These are phyloP conservation scores for Venturia pyrina DNA, from an alignment of 2,329 filamentous ascomycete species.

Conservation along the genomic window DNA sequence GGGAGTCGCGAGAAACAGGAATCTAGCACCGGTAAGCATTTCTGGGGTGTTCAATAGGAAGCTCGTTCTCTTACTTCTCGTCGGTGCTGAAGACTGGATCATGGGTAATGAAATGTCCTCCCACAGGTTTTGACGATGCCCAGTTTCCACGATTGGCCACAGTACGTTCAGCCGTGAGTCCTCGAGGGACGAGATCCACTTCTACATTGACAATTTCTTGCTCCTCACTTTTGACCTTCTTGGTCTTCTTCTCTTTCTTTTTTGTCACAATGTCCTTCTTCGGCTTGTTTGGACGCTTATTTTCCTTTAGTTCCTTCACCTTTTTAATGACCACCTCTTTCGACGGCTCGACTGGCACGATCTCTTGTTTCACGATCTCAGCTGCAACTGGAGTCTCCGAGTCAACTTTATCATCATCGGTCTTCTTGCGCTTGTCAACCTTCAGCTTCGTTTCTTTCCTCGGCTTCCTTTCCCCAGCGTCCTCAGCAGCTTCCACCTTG, in stretches of 20 bases:
- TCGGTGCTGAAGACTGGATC: slow-evolving; percentile 50
- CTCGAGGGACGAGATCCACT: slow-evolving; percentile 18
- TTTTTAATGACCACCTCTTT: not conserved
- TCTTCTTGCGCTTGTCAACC: slow-evolving; percentile 18
- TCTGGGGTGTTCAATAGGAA: slow-evolving; percentile 24
- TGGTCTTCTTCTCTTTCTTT: not conserved
- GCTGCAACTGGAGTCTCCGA: not conserved
- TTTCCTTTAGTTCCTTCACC: not conserved
- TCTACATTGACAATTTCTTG: slow-evolving; percentile 1
- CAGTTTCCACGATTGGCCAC: slow-evolving; percentile 22
- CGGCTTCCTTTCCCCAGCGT: slow-evolving; percentile 3
- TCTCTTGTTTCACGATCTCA: not conserved
- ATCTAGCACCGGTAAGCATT: slow-evolving; percentile 36
- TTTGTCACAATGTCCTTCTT: not conserved
- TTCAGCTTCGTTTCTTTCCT: slow-evolving; percentile 14
- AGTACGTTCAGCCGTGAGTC: not conserved
- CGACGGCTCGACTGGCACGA: not conserved
- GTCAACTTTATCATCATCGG: not conserved
- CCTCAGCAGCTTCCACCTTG: not conserved
- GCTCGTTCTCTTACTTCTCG: slow-evolving; percentile 34
- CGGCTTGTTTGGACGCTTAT: not conserved
- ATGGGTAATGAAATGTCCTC: slow-evolving; percentile 45
- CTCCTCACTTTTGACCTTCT: not conserved
- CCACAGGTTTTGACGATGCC: slow-evolving; percentile 40
- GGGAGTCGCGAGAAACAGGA: slow-evolving; percentile 65